phyloP scores from a whole-genome alignment of 768 basidiomycete species.

The Lepiota subincarnata region DNA sequence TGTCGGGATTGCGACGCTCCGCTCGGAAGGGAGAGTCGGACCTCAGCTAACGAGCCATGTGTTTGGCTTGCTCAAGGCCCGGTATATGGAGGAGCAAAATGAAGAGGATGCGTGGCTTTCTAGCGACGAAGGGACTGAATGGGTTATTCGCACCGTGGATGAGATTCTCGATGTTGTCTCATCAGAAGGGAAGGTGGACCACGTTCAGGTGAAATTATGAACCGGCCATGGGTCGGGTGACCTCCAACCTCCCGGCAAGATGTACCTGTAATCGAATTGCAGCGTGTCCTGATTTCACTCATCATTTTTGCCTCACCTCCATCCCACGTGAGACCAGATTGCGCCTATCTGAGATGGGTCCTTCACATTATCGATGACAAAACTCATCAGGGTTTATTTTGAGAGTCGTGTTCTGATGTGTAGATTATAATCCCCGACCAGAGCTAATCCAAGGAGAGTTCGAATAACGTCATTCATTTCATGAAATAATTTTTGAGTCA shows the following conservation, averaged over 20 bases:
- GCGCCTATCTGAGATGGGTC: slow-evolving; percentile 21
- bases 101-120: slow-evolving; percentile 78
- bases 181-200: slow-evolving; percentile 39
- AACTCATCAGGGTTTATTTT: slow-evolving; percentile 12
- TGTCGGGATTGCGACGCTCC: slow-evolving; percentile 79
- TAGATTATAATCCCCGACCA: slow-evolving; percentile 4
- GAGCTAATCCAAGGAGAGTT: slow-evolving; percentile 4
- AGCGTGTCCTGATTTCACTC: slow-evolving; percentile 36
- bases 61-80: slow-evolving; percentile 86
- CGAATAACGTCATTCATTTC: slow-evolving; percentile 11
- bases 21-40: slow-evolving; percentile 79
- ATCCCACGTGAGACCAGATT: slow-evolving; percentile 30
- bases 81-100: slow-evolving; percentile 50
- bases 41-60: slow-evolving; percentile 87
- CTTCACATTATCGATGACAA: slow-evolving; percentile 23
- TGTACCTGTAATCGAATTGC: slow-evolving; percentile 31
- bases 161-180: slow-evolving; percentile 72
- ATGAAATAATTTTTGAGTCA: not conserved
- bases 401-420: slow-evolving; percentile 4
- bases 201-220: slow-evolving; percentile 61
- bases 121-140: slow-evolving; percentile 83
- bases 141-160: slow-evolving; percentile 84
- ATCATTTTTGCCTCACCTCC: slow-evolving; percentile 27
- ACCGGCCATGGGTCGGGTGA: slow-evolving; percentile 33
- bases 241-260: slow-evolving; percentile 23